These are phyloP conservation scores for Talaromyces borbonicus DNA, from an alignment of 495 filamentous ascomycete species.

Conservation along the genomic window DNA sequence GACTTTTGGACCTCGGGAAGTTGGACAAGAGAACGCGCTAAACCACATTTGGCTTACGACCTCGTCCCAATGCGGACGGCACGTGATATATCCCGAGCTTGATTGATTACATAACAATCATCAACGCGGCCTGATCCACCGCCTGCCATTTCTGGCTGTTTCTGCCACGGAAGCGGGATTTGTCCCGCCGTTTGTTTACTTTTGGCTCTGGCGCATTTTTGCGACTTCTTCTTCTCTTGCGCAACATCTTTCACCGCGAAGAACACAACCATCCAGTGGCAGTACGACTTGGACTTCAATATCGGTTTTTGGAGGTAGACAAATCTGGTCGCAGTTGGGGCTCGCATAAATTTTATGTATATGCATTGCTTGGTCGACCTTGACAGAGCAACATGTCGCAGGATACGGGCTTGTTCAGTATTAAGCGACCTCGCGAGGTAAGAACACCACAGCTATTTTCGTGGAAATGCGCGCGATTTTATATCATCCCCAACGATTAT, in stretches of 20 bases:
- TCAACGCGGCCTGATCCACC: too few species aligned
- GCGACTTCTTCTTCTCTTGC: too few species aligned
- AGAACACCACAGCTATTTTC: constrained; percentile 12
- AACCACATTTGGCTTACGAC: constrained; percentile 9
- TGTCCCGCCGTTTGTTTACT: constrained; percentile 18
- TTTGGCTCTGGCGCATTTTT: constrained; percentile 2
- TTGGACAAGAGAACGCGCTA: constrained; percentile 6
- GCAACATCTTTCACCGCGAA: too few species aligned
- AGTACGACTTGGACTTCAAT: too few species aligned
- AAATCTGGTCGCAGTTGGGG: too few species aligned
- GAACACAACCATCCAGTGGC: too few species aligned
- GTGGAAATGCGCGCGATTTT: constrained; percentile 6
- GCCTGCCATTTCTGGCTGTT: constrained; percentile 19
- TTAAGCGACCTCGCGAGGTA: constrained; percentile 66
- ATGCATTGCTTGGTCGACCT: background rate
- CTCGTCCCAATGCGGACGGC: background rate
- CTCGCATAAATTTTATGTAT: too few species aligned
- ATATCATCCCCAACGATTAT: constrained; percentile 13
- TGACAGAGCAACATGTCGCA: constrained; percentile 54
- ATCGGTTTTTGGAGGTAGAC: too few species aligned
- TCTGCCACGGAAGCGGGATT: constrained; percentile 6
- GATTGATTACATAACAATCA: too few species aligned
- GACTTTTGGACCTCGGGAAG: constrained; percentile 33
- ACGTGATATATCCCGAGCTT: constrained; percentile 2
- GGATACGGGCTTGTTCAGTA: constrained; percentile 64